Conservation (phyloP, 305 asterid genomes). For the Caryopteris hybrid region DNA sequence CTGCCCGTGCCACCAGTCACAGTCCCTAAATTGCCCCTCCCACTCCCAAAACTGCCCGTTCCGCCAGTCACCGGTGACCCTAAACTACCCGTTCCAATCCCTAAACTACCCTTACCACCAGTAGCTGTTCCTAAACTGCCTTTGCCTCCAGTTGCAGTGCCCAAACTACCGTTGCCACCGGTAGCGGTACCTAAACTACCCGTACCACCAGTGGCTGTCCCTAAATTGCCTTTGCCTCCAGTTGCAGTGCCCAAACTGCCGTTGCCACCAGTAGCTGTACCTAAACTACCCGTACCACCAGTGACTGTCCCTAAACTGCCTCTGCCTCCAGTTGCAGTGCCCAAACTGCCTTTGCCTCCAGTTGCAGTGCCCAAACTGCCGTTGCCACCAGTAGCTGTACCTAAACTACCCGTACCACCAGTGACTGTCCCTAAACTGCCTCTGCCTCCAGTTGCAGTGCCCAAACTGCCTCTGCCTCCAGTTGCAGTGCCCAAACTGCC, state of each 20-base stretch:
- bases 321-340: neutral
- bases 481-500: slow-evolving; percentile 13
- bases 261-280: slow-evolving; percentile 15
- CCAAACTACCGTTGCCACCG: slow-evolving; percentile 18
- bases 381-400: slow-evolving; percentile 23
- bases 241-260: neutral
- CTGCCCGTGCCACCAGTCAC: slow-evolving; percentile 6
- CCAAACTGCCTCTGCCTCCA: slow-evolving; percentile 10
- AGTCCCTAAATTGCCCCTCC: too few species aligned
- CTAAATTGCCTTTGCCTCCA: slow-evolving; percentile 12
- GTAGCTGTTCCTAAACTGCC: slow-evolving; percentile 22
- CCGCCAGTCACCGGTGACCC: slow-evolving; percentile 14
- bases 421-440: neutral
- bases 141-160: slow-evolving; percentile 14
- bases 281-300: slow-evolving; percentile 25
- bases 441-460: slow-evolving; percentile 8
- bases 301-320: slow-evolving; percentile 25
- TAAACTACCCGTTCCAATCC: too few species aligned
- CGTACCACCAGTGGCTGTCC: slow-evolving; percentile 3
- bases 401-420: slow-evolving; percentile 18
- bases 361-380: slow-evolving; percentile 20
- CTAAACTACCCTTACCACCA: slow-evolving; percentile 16
- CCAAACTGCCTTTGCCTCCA: slow-evolving; percentile 24
- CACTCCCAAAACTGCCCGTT: slow-evolving; percentile 10
- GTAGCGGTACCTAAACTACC: slow-evolving; percentile 20